Conservation (phyloP, 1,284 basidiomycete genomes). For the Psilocybe mexicana region DNA sequence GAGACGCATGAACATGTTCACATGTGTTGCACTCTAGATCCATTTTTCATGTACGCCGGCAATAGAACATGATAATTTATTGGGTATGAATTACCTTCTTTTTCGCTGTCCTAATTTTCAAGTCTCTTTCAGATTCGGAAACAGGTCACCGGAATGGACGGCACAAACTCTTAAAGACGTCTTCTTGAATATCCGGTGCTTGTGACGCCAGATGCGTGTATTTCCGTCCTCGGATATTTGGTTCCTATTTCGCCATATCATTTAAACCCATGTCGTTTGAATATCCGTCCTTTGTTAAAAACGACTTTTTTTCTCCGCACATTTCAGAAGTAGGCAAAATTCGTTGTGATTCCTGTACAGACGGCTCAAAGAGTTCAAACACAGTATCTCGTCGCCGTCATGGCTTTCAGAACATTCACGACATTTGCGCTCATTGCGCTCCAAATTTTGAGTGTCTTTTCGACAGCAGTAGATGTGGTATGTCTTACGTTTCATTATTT, state of each 20-base stretch:
- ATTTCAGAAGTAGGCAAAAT: background rate
- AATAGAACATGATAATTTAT: background rate
- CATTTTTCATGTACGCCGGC: no score
- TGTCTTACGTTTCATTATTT: background rate
- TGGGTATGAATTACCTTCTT: background rate
- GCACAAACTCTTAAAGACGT: background rate
- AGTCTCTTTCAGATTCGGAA: background rate
- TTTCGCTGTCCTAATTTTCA: background rate
- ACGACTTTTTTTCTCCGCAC: background rate
- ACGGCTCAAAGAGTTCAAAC: background rate
- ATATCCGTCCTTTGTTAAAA: background rate
- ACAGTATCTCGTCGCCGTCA: background rate
- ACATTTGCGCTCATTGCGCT: background rate
- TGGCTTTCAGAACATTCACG: background rate
- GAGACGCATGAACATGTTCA: background rate
- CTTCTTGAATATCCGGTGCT: background rate
- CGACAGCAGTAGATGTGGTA: background rate
- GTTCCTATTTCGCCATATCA: background rate
- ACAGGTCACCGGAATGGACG: background rate
- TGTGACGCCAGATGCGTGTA: background rate
- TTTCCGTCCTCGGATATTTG: background rate
- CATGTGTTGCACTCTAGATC: background rate
- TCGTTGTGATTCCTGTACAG: background rate
- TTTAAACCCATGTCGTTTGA: background rate
- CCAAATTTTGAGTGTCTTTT: background rate